Evolutionary conservation across 768 basidiomycete species (phyloP).

Genomic region (Lactifluus echinatus): DNA sequence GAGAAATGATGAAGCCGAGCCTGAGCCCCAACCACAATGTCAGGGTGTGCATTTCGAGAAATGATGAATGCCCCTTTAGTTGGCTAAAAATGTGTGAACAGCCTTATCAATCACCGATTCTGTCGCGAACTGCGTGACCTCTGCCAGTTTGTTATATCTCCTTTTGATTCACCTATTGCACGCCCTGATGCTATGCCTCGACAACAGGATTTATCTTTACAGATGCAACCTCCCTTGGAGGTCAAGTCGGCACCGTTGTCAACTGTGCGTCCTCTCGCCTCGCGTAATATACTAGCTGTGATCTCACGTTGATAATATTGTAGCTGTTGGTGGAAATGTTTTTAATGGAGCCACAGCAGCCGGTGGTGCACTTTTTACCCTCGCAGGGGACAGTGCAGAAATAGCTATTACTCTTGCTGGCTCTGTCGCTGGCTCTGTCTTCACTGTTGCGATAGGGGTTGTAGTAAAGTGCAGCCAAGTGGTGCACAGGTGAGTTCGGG

Average conservation of each 20-base stretch:
- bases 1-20: no score
- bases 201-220: constrained; percentile 10
- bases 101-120: constrained; percentile 4
- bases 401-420: constrained; percentile 16
- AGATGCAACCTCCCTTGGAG: background rate
- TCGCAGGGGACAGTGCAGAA: constrained; percentile 14
- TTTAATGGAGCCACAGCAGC: constrained; percentile 15
- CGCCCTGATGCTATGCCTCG: background rate
- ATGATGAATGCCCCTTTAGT: no score
- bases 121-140: background rate
- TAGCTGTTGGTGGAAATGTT: constrained; percentile 12
- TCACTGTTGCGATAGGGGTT: constrained; percentile 13
- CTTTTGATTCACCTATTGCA: background rate
- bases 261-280: constrained; percentile 10
- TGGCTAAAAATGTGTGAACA: background rate
- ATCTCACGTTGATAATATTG: background rate
- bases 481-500: no score
- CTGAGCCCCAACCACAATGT: background rate
- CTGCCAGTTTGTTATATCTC: background rate
- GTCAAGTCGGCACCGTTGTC: constrained; percentile 2
- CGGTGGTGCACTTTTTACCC: constrained; percentile 17
- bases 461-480: no score
- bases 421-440: no score
- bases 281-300: no score
- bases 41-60: background rate